These are phyloP conservation scores for Calonectria pseudoturangicola DNA, from an alignment of 2,329 filamentous ascomycete genomes.

Conservation along the genomic window DNA sequence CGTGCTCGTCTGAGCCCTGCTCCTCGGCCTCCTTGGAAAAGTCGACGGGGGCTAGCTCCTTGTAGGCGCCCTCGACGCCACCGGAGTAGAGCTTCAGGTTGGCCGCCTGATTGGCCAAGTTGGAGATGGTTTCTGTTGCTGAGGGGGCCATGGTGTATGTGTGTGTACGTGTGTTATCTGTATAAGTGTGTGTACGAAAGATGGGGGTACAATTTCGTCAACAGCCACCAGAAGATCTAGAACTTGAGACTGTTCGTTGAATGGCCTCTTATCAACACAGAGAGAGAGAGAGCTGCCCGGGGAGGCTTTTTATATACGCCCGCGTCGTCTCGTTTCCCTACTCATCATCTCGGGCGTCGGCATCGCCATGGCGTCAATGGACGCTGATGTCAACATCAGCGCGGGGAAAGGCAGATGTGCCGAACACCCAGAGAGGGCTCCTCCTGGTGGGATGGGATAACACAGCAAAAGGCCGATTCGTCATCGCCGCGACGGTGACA, in stretches of 20 bases:
- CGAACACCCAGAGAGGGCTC: conserved; percentile 3
- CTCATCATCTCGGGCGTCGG: conserved; percentile 38
- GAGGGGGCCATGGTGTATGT: conserved; percentile 50
- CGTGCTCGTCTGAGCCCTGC: conserved; percentile 46
- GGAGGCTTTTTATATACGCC: conserved; percentile 44
- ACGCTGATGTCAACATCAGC: conserved; percentile 30
- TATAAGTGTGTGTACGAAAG: conserved; percentile 6
- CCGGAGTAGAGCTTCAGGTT: conserved; percentile 55
- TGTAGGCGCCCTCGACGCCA: conserved; percentile 52
- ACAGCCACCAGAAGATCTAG: conserved; percentile 2
- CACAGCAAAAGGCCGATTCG: conserved; percentile 34
- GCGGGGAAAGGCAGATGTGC: conserved; percentile 42
- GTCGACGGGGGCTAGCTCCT: conserved; percentile 47
- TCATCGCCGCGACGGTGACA: conserved; percentile 3
- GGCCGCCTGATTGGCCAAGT: conserved; percentile 41
- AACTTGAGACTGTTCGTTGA: neutral
- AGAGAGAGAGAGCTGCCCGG: neutral
- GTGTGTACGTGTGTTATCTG: neutral
- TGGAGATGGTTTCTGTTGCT: conserved; percentile 48
- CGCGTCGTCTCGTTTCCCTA: neutral
- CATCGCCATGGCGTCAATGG: conserved; percentile 37
- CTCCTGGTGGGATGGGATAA: conserved; percentile 17
- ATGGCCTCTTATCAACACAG: neutral
- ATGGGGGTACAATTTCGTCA: conserved; percentile 15
- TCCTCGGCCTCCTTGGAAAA: conserved; percentile 51